Evolutionary conservation across 2,329 filamentous ascomycete species (phyloP).

Genomic region (Aspergillus pseudonomiae): DNA sequence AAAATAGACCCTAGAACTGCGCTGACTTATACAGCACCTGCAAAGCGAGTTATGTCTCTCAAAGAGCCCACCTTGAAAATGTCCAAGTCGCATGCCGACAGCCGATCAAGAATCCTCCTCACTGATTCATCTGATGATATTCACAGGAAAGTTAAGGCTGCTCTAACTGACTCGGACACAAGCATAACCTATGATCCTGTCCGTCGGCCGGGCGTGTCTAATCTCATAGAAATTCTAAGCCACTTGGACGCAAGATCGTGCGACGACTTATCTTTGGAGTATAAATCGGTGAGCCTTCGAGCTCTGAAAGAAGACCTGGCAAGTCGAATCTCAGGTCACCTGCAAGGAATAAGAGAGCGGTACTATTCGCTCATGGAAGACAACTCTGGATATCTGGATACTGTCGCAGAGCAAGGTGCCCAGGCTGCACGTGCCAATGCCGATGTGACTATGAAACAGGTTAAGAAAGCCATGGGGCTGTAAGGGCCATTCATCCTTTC

Average conservation of each 20-base stretch:
- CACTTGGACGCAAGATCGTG: slow-evolving; percentile 59
- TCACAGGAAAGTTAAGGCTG: slow-evolving; percentile 67
- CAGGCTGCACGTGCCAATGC: slow-evolving; percentile 35
- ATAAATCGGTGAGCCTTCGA: slow-evolving; percentile 52
- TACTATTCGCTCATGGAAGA: slow-evolving; percentile 35
- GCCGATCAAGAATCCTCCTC: slow-evolving; percentile 77
- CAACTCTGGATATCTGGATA: slow-evolving; percentile 31
- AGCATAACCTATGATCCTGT: slow-evolving; percentile 73
- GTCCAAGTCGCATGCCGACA: slow-evolving; percentile 82
- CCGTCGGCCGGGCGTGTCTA: slow-evolving; percentile 78
- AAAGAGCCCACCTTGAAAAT: slow-evolving; percentile 79
- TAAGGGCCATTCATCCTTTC: slow-evolving; percentile 15
- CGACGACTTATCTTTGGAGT: slow-evolving; percentile 52
- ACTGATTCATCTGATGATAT: slow-evolving; percentile 71
- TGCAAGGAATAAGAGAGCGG: slow-evolving; percentile 39
- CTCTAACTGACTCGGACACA: slow-evolving; percentile 73
- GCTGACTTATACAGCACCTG: slow-evolving; percentile 59
- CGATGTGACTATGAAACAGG: slow-evolving; percentile 33
- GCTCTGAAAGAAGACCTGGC: slow-evolving; percentile 68
- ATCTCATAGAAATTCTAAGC: slow-evolving; percentile 79
- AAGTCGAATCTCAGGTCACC: slow-evolving; percentile 39
- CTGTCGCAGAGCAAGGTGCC: slow-evolving; percentile 35
- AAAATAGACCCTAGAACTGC: not conserved
- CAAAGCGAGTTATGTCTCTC: slow-evolving; percentile 88
- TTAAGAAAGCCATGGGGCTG: slow-evolving; percentile 37